Conservation (phyloP, 2,329 filamentous ascomycete species). For the Beauveria sp. region DNA sequence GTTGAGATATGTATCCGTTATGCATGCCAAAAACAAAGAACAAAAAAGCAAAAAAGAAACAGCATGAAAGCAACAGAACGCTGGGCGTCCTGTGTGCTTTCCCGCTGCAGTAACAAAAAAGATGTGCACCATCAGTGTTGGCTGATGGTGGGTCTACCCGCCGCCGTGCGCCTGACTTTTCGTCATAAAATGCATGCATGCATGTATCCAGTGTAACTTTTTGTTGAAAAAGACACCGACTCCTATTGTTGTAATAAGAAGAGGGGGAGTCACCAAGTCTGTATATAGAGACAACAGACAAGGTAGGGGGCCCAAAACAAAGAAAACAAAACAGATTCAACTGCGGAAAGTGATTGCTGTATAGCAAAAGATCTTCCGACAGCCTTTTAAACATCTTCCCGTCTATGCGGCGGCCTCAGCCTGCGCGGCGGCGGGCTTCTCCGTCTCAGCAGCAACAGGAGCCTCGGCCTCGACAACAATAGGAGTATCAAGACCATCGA, state of each 20-base stretch:
- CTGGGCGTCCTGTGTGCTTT: neutral
- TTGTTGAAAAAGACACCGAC: slow-evolving; percentile 34
- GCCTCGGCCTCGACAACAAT: slow-evolving; percentile 18
- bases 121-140: slow-evolving; percentile 5
- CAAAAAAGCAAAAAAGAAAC: neutral
- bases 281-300: slow-evolving; percentile 14
- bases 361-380: neutral
- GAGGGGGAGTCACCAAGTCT: slow-evolving; percentile 13
- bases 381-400: neutral
- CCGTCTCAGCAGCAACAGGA: neutral
- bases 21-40: slow-evolving; percentile 12
- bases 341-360: neutral
- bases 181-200: slow-evolving; percentile 13
- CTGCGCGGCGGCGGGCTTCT: neutral
- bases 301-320: slow-evolving; percentile 15
- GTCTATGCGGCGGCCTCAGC: slow-evolving; percentile 9
- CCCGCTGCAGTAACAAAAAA: slow-evolving; percentile 1
- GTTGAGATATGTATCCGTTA: slow-evolving; percentile 14
- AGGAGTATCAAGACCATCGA: slow-evolving; percentile 52
- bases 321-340: slow-evolving; percentile 13
- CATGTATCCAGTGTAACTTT: slow-evolving; percentile 28
- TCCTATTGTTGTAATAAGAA: slow-evolving; percentile 23
- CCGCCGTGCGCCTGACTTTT: slow-evolving; percentile 10
- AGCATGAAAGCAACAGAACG: neutral
- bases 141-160: slow-evolving; percentile 9